Conservation (phyloP, 108 stramenopile species). For the Aurantiochytrium sp. region DNA sequence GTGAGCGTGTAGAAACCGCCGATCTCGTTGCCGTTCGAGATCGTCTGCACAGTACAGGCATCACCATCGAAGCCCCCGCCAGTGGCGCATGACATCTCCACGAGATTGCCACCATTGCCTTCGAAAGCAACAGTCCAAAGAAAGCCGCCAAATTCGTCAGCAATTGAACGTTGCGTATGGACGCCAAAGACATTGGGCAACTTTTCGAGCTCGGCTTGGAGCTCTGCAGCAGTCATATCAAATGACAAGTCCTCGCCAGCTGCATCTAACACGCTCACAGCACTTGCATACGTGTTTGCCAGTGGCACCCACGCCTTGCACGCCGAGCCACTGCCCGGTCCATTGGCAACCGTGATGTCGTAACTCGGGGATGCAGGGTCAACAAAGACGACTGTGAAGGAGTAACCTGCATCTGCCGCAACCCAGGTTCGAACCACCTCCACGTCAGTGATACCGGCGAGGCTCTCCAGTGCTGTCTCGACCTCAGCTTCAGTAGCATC, state of each 20-base stretch:
- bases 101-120: constrained; percentile 50
- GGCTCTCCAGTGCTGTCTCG: constrained; percentile 50
- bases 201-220: neutral
- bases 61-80: constrained; percentile 55
- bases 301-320: neutral
- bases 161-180: neutral
- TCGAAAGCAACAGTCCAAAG: constrained; percentile 57
- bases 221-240: neutral
- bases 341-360: neutral
- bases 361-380: neutral
- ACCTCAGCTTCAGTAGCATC: constrained; percentile 49
- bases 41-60: constrained; percentile 37
- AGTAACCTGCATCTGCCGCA: neutral
- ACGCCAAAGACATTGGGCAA: neutral
- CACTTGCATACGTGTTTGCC: neutral
- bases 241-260: neutral
- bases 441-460: constrained; percentile 18
- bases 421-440: neutral
- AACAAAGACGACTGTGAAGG: constrained; percentile 19
- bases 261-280: neutral
- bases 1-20: constrained; percentile 55
- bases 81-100: constrained; percentile 34
- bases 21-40: constrained; percentile 61
- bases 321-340: neutral
- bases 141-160: constrained; percentile 26